These are phyloP conservation scores for Flueggea neowawraea DNA, from an alignment of 441 rosid genomes.

Conservation along the genomic window DNA sequence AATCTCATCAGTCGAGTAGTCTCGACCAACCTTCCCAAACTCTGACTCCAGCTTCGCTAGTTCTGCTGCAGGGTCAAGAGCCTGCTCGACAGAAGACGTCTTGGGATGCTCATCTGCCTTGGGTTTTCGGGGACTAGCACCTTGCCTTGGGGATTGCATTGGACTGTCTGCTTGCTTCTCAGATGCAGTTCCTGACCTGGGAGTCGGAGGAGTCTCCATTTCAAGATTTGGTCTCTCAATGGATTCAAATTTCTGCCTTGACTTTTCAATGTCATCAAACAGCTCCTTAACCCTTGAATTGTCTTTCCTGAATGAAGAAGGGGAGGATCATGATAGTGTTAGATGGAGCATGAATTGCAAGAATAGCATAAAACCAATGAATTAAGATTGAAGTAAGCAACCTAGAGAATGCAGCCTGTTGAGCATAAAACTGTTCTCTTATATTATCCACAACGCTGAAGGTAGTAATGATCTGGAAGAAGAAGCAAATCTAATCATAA, in stretches of 20 bases:
- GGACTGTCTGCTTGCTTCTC: constrained; percentile 27
- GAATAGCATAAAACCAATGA: constrained; percentile 3
- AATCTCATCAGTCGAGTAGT: constrained; percentile 77
- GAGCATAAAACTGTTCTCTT: constrained; percentile 77
- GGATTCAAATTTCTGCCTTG: constrained; percentile 74
- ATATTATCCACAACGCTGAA: constrained; percentile 92
- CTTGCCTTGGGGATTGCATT: constrained; percentile 17
- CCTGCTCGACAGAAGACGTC: constrained; percentile 29
- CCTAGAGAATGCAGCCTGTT: constrained; percentile 50
- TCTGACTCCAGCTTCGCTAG: constrained; percentile 91
- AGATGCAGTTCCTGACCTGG: constrained; percentile 27
- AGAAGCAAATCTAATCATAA: constrained; percentile 1
- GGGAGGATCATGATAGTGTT: constrained; percentile 1
- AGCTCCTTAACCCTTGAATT: constrained; percentile 60
- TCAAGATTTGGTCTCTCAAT: constrained; percentile 84
- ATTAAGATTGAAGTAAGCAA: constrained; percentile 18
- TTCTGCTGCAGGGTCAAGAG: constrained; percentile 79
- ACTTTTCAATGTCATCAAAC: constrained; percentile 72
- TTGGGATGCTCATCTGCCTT: constrained; percentile 27
- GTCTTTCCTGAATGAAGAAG: constrained; percentile 52
- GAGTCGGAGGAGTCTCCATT: constrained; percentile 60
- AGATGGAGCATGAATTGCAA: neutral
- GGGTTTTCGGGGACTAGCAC: constrained; percentile 24
- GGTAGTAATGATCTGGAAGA: constrained; percentile 76
- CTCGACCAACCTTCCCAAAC: constrained; percentile 77